Percentiles rank a stretch among this genome's conserved stretches.
phyloP scores from a whole-genome alignment of 768 basidiomycete genomes.

The Kwoniella sp. region DNA sequence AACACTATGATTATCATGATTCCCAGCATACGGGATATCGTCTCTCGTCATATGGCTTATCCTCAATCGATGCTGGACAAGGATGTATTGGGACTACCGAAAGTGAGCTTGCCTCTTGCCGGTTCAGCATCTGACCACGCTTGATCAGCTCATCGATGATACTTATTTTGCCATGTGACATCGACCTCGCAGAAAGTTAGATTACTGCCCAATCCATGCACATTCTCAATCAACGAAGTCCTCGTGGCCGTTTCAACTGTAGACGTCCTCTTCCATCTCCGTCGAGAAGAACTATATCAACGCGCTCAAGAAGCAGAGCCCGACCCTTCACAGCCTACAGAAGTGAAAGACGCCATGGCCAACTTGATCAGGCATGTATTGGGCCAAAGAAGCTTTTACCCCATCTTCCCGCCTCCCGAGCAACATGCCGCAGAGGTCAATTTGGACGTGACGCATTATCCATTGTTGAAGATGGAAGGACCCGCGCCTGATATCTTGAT shows the following conservation, averaged over 20 bases:
- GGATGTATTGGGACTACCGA: slow-evolving; percentile 53
- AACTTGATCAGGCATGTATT: slow-evolving; percentile 76
- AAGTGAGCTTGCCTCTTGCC: slow-evolving; percentile 43
- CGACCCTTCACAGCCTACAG: slow-evolving; percentile 33
- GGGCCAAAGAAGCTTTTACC: slow-evolving; percentile 93
- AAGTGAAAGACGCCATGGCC: slow-evolving; percentile 69
- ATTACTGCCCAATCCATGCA: slow-evolving; percentile 81
- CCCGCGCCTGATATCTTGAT: slow-evolving; percentile 80
- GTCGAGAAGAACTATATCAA: slow-evolving; percentile 77
- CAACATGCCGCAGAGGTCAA: slow-evolving; percentile 79
- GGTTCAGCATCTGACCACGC: too few species aligned
- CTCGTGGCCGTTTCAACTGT: slow-evolving; percentile 78
- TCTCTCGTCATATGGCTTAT: slow-evolving; percentile 76
- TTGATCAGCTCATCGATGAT: too few species aligned
- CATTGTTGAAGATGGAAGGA: slow-evolving; percentile 60
- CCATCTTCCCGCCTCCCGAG: slow-evolving; percentile 81
- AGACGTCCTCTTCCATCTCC: slow-evolving; percentile 85
- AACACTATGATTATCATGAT: slow-evolving; percentile 74
- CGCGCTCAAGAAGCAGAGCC: slow-evolving; percentile 66
- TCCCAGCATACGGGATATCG: slow-evolving; percentile 78
- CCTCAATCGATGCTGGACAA: slow-evolving; percentile 66
- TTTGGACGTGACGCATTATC: slow-evolving; percentile 80
- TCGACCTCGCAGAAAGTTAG: slow-evolving; percentile 72
- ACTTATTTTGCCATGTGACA: too few species aligned
- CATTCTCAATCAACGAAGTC: slow-evolving; percentile 81